Percentiles rank a stretch among this genome's conserved stretches.
Conservation (phyloP, 2,329 filamentous ascomycete species). For the Westerdykella aurantiaca region DNA sequence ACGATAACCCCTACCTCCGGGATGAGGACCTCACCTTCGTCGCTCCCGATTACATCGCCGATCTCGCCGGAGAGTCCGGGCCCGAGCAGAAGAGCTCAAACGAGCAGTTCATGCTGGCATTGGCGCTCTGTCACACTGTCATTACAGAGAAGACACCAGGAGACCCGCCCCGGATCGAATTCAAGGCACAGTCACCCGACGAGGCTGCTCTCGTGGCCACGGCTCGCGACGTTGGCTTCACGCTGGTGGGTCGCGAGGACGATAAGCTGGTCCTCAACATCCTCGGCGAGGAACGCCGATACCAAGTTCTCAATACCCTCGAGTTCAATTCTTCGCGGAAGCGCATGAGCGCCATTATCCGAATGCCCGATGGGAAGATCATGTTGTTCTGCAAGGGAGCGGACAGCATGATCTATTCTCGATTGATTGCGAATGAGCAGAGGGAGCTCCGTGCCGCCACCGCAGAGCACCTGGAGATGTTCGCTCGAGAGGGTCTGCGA, state of each 20-base stretch:
- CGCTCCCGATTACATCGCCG: slow-evolving; percentile 79
- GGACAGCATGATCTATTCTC: slow-evolving; percentile 93
- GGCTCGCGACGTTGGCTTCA: slow-evolving; percentile 91
- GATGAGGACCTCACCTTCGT: slow-evolving; percentile 90
- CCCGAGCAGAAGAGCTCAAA: slow-evolving; percentile 70
- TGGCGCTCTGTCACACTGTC: slow-evolving; percentile 95
- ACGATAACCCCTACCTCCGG: slow-evolving; percentile 85
- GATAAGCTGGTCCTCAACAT: slow-evolving; percentile 83
- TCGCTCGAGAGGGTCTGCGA: slow-evolving; percentile 87
- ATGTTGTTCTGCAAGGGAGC: slow-evolving; percentile 95
- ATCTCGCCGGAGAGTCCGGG: slow-evolving; percentile 72
- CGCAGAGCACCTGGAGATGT: slow-evolving; percentile 93
- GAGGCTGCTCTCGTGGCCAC: slow-evolving; percentile 92
- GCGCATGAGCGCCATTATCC: slow-evolving; percentile 94
- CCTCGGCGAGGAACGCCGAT: slow-evolving; percentile 77
- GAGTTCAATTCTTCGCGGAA: slow-evolving; percentile 98
- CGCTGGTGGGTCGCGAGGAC: slow-evolving; percentile 71
- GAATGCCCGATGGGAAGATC: slow-evolving; percentile 87
- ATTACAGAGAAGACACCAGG: slow-evolving; percentile 85
- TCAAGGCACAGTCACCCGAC: slow-evolving; percentile 96
- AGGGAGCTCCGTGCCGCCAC: slow-evolving; percentile 74
- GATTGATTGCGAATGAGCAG: slow-evolving; percentile 79
- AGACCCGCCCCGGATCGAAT: slow-evolving; percentile 85
- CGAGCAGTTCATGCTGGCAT: slow-evolving; percentile 85
- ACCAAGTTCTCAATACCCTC: slow-evolving; percentile 84